A percentile compares a stretch with the other conserved stretches of the same genome.
Evolutionary conservation across 352 stramenopile species (phyloP).

Genomic region (Phytophthora boehmeriae): DNA sequence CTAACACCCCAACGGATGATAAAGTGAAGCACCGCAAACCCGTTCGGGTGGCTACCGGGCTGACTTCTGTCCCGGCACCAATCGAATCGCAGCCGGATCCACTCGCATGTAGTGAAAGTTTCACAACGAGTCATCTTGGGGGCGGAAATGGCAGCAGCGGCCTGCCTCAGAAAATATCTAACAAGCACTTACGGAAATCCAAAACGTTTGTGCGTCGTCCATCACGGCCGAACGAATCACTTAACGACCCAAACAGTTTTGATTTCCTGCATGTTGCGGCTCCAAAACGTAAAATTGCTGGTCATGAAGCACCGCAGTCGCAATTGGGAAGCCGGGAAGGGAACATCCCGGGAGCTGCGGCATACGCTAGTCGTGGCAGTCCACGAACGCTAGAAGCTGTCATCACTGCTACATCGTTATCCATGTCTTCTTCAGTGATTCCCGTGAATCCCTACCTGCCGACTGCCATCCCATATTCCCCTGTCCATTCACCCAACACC

Average conservation of each 20-base stretch:
- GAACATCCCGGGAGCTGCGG: not conserved
- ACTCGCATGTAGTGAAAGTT: slow-evolving; percentile 10
- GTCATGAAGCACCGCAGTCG: not conserved
- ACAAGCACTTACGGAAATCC: slow-evolving; percentile 11
- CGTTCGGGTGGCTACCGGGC: slow-evolving; percentile 19
- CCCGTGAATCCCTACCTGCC: slow-evolving; percentile 16
- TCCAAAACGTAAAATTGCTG: slow-evolving; percentile 12
- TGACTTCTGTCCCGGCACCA: slow-evolving; percentile 10
- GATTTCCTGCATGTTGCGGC: slow-evolving; percentile 39
- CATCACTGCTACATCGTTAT: slow-evolving; percentile 6
- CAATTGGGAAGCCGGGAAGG: slow-evolving; percentile 9
- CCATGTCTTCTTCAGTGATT: slow-evolving; percentile 17
- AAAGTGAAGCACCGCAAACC: slow-evolving; percentile 10
- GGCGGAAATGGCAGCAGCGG: not conserved
- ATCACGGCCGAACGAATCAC: slow-evolving; percentile 12
- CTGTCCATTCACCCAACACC: too few species aligned
- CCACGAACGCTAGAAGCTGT: slow-evolving; percentile 2
- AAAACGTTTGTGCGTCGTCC: slow-evolving; percentile 16
- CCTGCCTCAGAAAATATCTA: not conserved
- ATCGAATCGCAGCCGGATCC: slow-evolving; percentile 11
- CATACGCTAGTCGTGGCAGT: slow-evolving; percentile 1
- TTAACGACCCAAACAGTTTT: slow-evolving; percentile 25
- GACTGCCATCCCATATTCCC: slow-evolving; percentile 1
- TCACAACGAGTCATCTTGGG: slow-evolving; percentile 15
- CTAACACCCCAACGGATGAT: slow-evolving; percentile 8